Base-by-base conservation (phyloP, 2,329 filamentous ascomycete species). In the Dactylella cylindrospora region DNA sequence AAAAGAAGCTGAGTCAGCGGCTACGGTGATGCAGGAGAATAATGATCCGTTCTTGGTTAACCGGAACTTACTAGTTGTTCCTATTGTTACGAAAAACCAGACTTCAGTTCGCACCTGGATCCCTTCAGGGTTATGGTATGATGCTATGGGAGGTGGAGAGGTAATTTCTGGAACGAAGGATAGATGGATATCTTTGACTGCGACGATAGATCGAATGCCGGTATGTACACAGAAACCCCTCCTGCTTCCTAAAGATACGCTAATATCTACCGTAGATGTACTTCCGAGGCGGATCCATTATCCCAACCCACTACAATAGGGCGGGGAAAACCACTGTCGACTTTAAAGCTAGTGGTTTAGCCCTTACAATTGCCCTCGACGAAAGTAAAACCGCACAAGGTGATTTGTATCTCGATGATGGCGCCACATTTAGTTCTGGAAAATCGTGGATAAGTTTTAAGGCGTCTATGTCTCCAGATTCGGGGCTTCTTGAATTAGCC, bases 51-150 rank as follows among this genome's bases (percentile, higher is more conserved):
- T 64, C 19, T 40, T 64, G 26, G 20, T 64, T 9, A 41, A 46
- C 17, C 26, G 38, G 15, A 39, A 12, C 10, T 22, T 64, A 2
- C 35, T 64, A 8, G 51, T 64, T n/a, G 19, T 57, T 17, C 59
- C 59, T 1, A 38, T 64, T 17, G 32, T 57, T 10, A 22, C 31
- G 4, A 12, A 35, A n/a, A 20, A 36, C 7, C 23, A 45, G 35
- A 51, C n/a, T 26, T 2, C 19, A 6, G 59, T 64, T 15, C 31
- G 8, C n/a, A 43, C 57, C 17, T 62, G 57, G 57, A 54, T 62
- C 22, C 57, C 57, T 10, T 23, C 13, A 6, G 57, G 57, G 4
- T 13, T 54, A n/a, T 62, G 57, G 57, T 62, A 62, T 28, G 49
- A 62, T 22, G n/a, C 32, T 2, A 15, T 13, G 3, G 3, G n/a